Conservation (phyloP, 2,329 filamentous ascomycete genomes). For the Trichoderma simmonsii region DNA sequence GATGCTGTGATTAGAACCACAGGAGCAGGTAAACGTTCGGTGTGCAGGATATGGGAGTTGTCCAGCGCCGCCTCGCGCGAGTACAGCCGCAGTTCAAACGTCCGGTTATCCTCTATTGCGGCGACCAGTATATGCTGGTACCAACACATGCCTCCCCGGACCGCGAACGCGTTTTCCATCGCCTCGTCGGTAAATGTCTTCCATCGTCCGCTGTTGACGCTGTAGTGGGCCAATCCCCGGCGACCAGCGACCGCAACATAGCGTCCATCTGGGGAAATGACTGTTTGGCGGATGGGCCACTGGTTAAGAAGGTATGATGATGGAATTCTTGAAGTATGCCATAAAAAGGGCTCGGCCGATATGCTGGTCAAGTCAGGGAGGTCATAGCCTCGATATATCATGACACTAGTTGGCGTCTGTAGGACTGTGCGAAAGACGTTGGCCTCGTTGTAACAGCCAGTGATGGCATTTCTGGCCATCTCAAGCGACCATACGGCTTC, state of each 20-base stretch:
- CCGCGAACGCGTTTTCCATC: conserved; percentile 85
- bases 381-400: conserved; percentile 92
- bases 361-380: conserved; percentile 86
- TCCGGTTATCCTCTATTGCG: conserved; percentile 80
- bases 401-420: conserved; percentile 82
- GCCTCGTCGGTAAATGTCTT: conserved; percentile 83
- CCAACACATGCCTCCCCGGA: conserved; percentile 97
- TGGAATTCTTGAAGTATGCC: conserved; percentile 89
- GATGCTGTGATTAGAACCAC: conserved; percentile 88
- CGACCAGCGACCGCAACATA: conserved; percentile 96
- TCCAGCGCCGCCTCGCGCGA: conserved; percentile 81
- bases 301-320: conserved; percentile 82
- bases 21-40: conserved; percentile 74
- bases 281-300: conserved; percentile 86
- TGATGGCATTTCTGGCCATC: conserved; percentile 90
- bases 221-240: conserved; percentile 91
- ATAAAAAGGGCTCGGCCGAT: conserved; percentile 87
- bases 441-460: conserved; percentile 84
- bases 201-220: conserved; percentile 90
- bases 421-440: conserved; percentile 88
- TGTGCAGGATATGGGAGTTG: conserved; percentile 68
- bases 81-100: conserved; percentile 86
- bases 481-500: conserved; percentile 84
- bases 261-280: conserved; percentile 86
- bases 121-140: conserved; percentile 93